phyloP scores from a whole-genome alignment of 257 asterid genomes.

The Solanum sejunctum region DNA sequence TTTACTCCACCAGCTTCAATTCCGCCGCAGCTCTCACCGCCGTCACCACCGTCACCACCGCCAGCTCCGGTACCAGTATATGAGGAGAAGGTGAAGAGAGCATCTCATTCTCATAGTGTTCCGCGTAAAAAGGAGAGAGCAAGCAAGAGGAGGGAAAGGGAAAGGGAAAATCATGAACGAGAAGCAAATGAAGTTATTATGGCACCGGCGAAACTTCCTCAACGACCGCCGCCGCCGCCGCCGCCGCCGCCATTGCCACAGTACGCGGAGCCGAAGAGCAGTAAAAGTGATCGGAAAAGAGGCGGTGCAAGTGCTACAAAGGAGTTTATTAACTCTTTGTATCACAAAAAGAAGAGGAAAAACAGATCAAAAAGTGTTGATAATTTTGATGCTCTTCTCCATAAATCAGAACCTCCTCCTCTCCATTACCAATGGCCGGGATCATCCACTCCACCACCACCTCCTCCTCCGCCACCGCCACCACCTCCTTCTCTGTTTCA shows the following conservation, averaged over 20 bases:
- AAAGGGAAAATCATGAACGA: slow-evolving; percentile 4
- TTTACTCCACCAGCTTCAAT: neutral
- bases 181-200: slow-evolving; percentile 10
- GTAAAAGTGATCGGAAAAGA: slow-evolving; percentile 41
- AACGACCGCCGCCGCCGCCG: slow-evolving; percentile 16
- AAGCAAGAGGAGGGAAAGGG: slow-evolving; percentile 13
- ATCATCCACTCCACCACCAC: slow-evolving; percentile 26
- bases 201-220: slow-evolving; percentile 14
- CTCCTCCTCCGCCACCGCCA: slow-evolving; percentile 34
- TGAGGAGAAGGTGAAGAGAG: slow-evolving; percentile 13
- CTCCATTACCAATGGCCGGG: slow-evolving; percentile 25
- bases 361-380: slow-evolving; percentile 65
- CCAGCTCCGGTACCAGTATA: slow-evolving; percentile 7
- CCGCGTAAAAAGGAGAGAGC: slow-evolving; percentile 27
- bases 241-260: slow-evolving; percentile 26
- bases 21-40: slow-evolving; percentile 3
- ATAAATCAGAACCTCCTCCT: slow-evolving; percentile 34
- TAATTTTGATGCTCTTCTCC: slow-evolving; percentile 50
- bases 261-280: slow-evolving; percentile 15
- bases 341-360: slow-evolving; percentile 62
- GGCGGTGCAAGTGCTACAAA: slow-evolving; percentile 54
- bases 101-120: slow-evolving; percentile 21
- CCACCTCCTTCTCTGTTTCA: slow-evolving; percentile 53
- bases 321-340: slow-evolving; percentile 60
- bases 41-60: neutral